These are phyloP conservation scores for Aureoboletus auriporus DNA, from an alignment of 768 basidiomycete species.

Conservation along the genomic window DNA sequence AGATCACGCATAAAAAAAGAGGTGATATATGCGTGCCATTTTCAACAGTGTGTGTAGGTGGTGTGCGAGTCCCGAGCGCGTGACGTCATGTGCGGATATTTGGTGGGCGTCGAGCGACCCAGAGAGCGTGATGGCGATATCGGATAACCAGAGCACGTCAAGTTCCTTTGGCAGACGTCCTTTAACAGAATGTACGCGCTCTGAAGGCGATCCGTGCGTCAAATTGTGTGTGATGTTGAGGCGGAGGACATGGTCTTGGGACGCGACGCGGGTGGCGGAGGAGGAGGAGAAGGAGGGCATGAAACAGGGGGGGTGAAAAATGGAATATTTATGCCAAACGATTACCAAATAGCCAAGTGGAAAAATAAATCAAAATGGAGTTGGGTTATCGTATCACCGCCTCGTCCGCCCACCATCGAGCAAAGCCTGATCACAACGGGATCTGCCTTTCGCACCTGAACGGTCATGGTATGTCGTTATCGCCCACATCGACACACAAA, in stretches of 20 bases:
- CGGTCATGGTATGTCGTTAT: constrained; percentile 29
- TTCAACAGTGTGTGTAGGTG: constrained; percentile 51
- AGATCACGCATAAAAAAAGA: constrained; percentile 6
- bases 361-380: constrained; percentile 11
- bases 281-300: constrained; percentile 32
- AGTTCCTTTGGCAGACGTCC: constrained; percentile 35
- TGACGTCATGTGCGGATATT: constrained; percentile 39
- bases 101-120: constrained; percentile 46
- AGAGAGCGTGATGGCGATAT: constrained; percentile 49
- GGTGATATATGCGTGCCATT: constrained; percentile 33
- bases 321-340: constrained; percentile 11
- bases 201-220: constrained; percentile 30
- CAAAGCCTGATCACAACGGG: constrained; percentile 15
- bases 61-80: constrained; percentile 45
- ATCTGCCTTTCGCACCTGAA: constrained; percentile 10
- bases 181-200: constrained; percentile 28
- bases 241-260: constrained; percentile 40
- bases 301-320: background rate
- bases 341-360: constrained; percentile 28
- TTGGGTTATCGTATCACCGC: constrained; percentile 29
- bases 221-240: constrained; percentile 47
- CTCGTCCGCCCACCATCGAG: constrained; percentile 22
- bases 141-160: constrained; percentile 48
- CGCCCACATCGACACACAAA: constrained; percentile 4
- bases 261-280: constrained; percentile 39